Evolutionary conservation across 192 early-diverging fungal genomes (phyloP).

Genomic region (Pecoramyces ruminantium): DNA sequence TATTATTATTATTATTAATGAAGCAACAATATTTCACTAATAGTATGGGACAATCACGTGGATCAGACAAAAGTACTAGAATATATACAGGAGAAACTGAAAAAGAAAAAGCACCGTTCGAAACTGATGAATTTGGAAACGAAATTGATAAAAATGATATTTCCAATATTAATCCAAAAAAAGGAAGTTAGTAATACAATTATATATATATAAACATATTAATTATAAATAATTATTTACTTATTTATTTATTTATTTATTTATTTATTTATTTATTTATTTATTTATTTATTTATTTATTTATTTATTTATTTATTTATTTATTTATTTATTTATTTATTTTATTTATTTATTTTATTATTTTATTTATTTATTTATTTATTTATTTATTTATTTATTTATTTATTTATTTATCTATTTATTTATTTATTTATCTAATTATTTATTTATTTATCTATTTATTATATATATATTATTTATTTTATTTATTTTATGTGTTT

Average conservation of each 20-base stretch:
- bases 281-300: too few relatives aligned
- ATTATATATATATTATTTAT: background rate
- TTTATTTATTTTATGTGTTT: background rate
- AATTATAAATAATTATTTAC: too few relatives aligned
- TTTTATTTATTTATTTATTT: too few relatives aligned
- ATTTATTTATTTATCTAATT: too few relatives aligned
- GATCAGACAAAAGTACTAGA: background rate
- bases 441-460: background rate
- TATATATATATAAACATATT: background rate
- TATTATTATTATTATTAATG: too few relatives aligned
- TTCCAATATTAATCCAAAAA: constrained; percentile 1
- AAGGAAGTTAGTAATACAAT: background rate
- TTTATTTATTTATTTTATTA: too few relatives aligned
- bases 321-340: too few relatives aligned
- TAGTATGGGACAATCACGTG: too few relatives aligned
- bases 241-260: background rate
- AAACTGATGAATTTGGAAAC: background rate
- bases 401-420: too few relatives aligned
- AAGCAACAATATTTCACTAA: too few relatives aligned
- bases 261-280: background rate
- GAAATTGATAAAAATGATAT: background rate
- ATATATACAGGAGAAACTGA: background rate
- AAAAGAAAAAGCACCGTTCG: background rate
- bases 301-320: too few relatives aligned
- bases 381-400: too few relatives aligned